These are phyloP conservation scores for Claviceps purpurea DNA, from an alignment of 2,329 filamentous ascomycete genomes.

Conservation along the genomic window DNA sequence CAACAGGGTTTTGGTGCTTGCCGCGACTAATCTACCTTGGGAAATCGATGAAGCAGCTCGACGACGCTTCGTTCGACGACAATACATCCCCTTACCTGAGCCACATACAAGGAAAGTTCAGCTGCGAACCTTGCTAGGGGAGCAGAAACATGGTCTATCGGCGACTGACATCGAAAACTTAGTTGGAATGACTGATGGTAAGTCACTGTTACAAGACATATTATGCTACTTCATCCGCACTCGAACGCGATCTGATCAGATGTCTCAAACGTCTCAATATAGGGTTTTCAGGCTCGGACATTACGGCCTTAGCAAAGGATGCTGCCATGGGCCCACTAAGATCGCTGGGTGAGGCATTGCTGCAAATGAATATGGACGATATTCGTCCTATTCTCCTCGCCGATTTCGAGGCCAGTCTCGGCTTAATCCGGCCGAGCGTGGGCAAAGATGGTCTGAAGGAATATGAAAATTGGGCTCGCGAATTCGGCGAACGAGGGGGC, in stretches of 20 bases:
- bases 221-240: not conserved
- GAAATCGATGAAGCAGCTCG: conserved; percentile 93
- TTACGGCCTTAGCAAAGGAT: conserved; percentile 92
- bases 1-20: conserved; percentile 79
- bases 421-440: conserved; percentile 80
- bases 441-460: conserved; percentile 71
- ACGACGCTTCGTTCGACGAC: conserved; percentile 76
- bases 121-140: conserved; percentile 62
- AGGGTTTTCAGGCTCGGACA: conserved; percentile 98
- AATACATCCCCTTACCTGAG: conserved; percentile 93
- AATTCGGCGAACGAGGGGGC: conserved; percentile 86
- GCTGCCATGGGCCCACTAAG: conserved; percentile 93
- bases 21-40: conserved; percentile 94
- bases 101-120: conserved; percentile 67
- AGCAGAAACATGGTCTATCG: conserved; percentile 72
- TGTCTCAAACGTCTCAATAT: conserved; percentile 1
- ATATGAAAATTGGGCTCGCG: conserved; percentile 87
- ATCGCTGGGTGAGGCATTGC: conserved; percentile 74
- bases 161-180: conserved; percentile 59
- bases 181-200: conserved; percentile 75
- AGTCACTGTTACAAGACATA: conserved; percentile 13
- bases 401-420: conserved; percentile 76
- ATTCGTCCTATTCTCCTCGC: conserved; percentile 72
- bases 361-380: conserved; percentile 87
- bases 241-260: not conserved